Evolutionary conservation across 345 rosid species (phyloP), one percentile per base, ranked within the genome.

Genomic region (Salix dunnii): DNA sequence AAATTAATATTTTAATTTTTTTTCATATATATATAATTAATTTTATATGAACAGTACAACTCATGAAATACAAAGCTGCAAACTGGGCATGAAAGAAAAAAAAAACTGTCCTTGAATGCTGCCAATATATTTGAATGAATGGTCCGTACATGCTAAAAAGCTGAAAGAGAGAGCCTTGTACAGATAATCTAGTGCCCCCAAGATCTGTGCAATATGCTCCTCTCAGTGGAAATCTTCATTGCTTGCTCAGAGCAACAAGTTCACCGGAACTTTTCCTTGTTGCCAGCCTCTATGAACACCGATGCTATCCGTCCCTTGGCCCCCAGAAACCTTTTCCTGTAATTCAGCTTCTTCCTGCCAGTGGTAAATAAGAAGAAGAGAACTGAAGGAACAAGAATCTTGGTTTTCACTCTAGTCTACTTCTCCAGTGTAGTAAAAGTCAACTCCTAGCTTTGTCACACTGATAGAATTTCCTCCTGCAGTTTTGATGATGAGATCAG

Each of bases 331-430:
- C 78, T 76, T 85, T 62, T 90, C 94, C 78, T 87, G 88, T 53
- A 90, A 55, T 79, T 87, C 92, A 55, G 90, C 90, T 75, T 82
- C 91, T 77, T 89, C 95, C 94, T 87, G 85, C 85, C 77, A 23
- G 25, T n/a, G 18, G 20, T 25, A 10, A 30, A 3, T 10, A 27
- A 31, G 28, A 63, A 40, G 18, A 63, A 33, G 11, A 43, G 49
- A 43, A 43, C 49, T 0, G 49, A 0, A 53, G n/a, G 28, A 51
- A 23, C 14, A 71, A 8, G 27, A 18, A 18, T 33, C 20, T 0
- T 1, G 20, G 10, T 0, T 31, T 66, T 66, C 69, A 42, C 53
- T 38, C 40, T 20, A 20, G 20, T 6, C 23, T 20, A 51, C 60
- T 51, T 51, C 23, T 51, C 60, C 60, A 7, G 7, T 20, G 25